Percentiles rank a stretch among this genome's conserved stretches.
phyloP scores from a whole-genome alignment of 495 filamentous ascomycete species.

The Talaromyces proteolyticus region DNA sequence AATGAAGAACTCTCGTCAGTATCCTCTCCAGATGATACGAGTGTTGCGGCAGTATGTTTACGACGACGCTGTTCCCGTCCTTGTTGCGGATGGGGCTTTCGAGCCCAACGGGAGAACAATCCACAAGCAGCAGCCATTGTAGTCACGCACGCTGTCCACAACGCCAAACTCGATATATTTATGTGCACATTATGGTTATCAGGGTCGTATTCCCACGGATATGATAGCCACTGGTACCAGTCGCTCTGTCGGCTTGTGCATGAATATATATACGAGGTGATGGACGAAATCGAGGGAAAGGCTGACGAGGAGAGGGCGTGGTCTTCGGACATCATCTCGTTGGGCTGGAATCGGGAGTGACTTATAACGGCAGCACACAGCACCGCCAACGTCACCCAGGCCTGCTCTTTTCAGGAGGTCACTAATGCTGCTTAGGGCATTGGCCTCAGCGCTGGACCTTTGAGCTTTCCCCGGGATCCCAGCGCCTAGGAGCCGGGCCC shows the following conservation, averaged over 20 bases:
- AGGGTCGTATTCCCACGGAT: background rate
- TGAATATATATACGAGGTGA: too few species aligned
- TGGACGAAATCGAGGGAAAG: background rate
- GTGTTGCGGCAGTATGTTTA: constrained; percentile 24
- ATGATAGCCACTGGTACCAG: background rate
- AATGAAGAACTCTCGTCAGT: constrained; percentile 19
- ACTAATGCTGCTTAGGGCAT: too few species aligned
- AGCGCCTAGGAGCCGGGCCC: background rate
- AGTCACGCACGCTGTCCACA: constrained; percentile 28
- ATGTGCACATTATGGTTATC: constrained; percentile 1
- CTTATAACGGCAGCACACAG: too few species aligned
- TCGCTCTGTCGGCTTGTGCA: background rate
- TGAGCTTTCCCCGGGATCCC: background rate
- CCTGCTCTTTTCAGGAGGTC: background rate
- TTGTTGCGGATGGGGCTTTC: constrained; percentile 14
- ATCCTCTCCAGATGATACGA: constrained; percentile 41
- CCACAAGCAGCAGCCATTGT: constrained; percentile 40
- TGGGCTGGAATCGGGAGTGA: background rate
- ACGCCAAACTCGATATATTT: constrained; percentile 14
- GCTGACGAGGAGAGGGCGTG: constrained; percentile 1
- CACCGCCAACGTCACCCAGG: too few species aligned
- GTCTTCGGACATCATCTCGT: background rate
- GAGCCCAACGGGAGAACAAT: constrained; percentile 23
- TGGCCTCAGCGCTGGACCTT: background rate
- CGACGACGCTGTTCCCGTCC: constrained; percentile 18